Conservation (phyloP, 345 rosid genomes). For the Conringia planisiliqua region DNA sequence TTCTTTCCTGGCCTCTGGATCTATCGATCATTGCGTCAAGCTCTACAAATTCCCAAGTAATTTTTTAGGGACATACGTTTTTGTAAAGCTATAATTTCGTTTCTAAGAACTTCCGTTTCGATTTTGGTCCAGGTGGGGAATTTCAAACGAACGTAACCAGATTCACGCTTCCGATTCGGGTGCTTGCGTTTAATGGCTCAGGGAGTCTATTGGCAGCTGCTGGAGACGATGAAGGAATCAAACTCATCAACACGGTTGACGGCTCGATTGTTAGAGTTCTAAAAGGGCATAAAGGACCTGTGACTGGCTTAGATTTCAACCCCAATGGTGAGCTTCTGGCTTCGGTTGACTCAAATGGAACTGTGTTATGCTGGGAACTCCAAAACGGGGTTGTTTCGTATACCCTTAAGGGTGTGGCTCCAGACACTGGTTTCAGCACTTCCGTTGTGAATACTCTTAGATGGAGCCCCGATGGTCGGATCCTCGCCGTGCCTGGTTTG, state of each 20-base stretch:
- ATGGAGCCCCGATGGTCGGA: constrained; percentile 98
- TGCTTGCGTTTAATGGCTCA: constrained; percentile 75
- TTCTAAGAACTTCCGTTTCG: background rate
- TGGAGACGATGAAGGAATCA: constrained; percentile 97
- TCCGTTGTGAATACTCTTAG: constrained; percentile 58
- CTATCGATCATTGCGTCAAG: constrained; percentile 92
- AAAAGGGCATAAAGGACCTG: constrained; percentile 82
- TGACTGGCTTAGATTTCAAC: constrained; percentile 80
- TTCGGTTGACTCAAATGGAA: constrained; percentile 79
- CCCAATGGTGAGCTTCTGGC: constrained; percentile 78
- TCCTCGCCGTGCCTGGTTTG: constrained; percentile 80
- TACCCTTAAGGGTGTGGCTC: constrained; percentile 64
- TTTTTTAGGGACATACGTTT: background rate
- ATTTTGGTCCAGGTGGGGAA: constrained; percentile 64
- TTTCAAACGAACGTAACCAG: constrained; percentile 89
- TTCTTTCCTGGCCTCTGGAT: constrained; percentile 91
- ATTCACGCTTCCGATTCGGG: constrained; percentile 87
- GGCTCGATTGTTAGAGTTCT: constrained; percentile 90
- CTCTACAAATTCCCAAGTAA: constrained; percentile 93
- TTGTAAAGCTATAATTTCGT: background rate
- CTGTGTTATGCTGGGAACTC: constrained; percentile 82
- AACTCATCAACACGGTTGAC: constrained; percentile 85
- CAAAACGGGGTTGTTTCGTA: constrained; percentile 61
- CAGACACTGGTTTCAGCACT: constrained; percentile 55
- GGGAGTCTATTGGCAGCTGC: constrained; percentile 94